These are phyloP conservation scores for Fusarium bactridioides DNA, from an alignment of 2,329 filamentous ascomycete genomes.

Conservation along the genomic window DNA sequence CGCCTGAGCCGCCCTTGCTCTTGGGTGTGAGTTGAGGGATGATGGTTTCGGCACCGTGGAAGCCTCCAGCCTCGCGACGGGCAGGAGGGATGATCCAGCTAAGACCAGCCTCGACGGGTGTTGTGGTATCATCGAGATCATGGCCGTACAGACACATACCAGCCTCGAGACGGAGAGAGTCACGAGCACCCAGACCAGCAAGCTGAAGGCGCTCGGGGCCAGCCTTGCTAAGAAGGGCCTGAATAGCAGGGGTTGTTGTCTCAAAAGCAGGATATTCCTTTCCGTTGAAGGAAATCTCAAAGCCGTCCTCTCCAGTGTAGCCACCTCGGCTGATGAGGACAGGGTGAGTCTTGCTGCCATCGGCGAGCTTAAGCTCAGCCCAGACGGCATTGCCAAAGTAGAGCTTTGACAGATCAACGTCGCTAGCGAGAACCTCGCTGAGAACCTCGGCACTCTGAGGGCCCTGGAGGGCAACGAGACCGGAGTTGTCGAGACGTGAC, in stretches of 20 bases:
- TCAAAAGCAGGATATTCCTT: constrained; percentile 51
- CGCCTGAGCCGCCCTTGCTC: constrained; percentile 75
- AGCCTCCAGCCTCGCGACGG: constrained; percentile 72
- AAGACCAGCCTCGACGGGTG: constrained; percentile 65
- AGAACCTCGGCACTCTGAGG: constrained; percentile 78
- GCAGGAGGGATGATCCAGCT: constrained; percentile 86
- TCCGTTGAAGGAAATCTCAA: constrained; percentile 83
- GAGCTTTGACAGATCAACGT: constrained; percentile 68
- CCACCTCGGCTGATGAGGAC: constrained; percentile 83
- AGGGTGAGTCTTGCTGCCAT: constrained; percentile 52
- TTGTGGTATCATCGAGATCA: constrained; percentile 83
- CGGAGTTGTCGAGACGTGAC: constrained; percentile 75
- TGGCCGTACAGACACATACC: constrained; percentile 99
- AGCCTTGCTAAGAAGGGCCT: constrained; percentile 72
- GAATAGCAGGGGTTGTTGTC: constrained; percentile 63
- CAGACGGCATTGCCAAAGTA: constrained; percentile 83
- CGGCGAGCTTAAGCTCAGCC: constrained; percentile 69
- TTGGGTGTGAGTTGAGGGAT: constrained; percentile 77
- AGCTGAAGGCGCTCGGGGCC: constrained; percentile 72
- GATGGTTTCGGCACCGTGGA: constrained; percentile 84
- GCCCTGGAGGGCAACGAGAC: constrained; percentile 89
- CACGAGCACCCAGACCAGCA: constrained; percentile 88
- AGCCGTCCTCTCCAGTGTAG: constrained; percentile 98
- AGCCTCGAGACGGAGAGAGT: constrained; percentile 91
- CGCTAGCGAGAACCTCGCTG: constrained; percentile 64